A percentile compares a stretch with the other conserved stretches of the same genome.
Conservation (phyloP, 371 early-diverging fungal species). For the Mucor circinelloides region DNA sequence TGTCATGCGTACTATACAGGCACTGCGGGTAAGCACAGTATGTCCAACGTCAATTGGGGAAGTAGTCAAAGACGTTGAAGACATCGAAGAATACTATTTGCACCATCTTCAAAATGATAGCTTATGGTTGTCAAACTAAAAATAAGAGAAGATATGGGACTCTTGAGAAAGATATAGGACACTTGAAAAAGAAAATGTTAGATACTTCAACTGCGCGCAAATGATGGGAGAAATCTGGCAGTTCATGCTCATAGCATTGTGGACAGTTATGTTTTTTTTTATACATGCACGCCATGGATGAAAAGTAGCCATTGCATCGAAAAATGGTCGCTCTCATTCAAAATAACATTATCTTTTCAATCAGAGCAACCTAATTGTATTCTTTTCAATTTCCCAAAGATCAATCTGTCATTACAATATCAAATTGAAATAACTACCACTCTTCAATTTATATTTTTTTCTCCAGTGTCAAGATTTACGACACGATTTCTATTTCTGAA, state of each 20-base stretch:
- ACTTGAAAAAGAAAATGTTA: not conserved
- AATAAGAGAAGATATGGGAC: too few relatives aligned
- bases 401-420: not conserved
- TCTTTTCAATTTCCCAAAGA: conserved; percentile 2
- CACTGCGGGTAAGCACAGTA: not conserved
- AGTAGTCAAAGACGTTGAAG: too few relatives aligned
- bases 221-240: conserved; percentile 20
- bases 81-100: too few relatives aligned
- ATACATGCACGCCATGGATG: conserved; percentile 20
- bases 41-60: too few relatives aligned
- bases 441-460: too few relatives aligned
- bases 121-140: too few relatives aligned
- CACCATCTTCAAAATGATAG: too few relatives aligned
- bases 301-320: conserved; percentile 20
- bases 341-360: not conserved
- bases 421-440: too few relatives aligned
- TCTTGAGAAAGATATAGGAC: too few relatives aligned
- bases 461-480: too few relatives aligned
- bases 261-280: conserved; percentile 21
- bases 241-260: conserved; percentile 20
- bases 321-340: not conserved
- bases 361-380: conserved; percentile 29
- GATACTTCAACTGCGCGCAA: conserved; percentile 19
- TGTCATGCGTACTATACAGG: not conserved
- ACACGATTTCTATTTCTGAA: too few relatives aligned